Evolutionary conservation across 306 rosid genomes (phyloP).

Genomic region (Ziziphus jujuba): DNA sequence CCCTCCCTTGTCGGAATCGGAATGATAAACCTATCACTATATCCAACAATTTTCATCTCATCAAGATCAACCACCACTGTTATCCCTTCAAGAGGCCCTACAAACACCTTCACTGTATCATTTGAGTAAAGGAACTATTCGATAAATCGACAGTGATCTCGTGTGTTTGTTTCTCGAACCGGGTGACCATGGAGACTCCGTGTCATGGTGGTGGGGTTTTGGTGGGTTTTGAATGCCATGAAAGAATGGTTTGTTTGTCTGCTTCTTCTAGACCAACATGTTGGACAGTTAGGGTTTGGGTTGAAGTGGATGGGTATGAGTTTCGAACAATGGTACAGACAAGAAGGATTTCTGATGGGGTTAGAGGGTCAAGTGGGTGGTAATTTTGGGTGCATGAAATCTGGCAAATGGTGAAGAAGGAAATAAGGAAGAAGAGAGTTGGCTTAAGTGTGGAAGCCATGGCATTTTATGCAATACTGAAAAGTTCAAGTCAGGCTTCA

Average conservation of each 20-base stretch:
- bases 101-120: slow-evolving; percentile 25
- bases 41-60: slow-evolving; percentile 28
- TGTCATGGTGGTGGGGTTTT: slow-evolving; percentile 41
- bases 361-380: slow-evolving; percentile 57
- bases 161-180: slow-evolving; percentile 35
- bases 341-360: slow-evolving; percentile 30
- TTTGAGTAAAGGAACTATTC: slow-evolving; percentile 15
- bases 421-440: not conserved
- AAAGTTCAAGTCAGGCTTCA: too few species aligned
- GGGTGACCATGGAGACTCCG: slow-evolving; percentile 43
- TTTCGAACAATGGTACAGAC: slow-evolving; percentile 32
- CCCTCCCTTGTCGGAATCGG: slow-evolving; percentile 34
- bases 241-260: slow-evolving; percentile 33
- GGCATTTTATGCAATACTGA: not conserved
- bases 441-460: slow-evolving; percentile 1
- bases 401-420: not conserved
- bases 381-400: not conserved
- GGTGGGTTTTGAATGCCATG: slow-evolving; percentile 42
- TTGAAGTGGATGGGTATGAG: slow-evolving; percentile 5
- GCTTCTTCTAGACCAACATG: slow-evolving; percentile 61
- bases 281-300: slow-evolving; percentile 34
- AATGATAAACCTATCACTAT: slow-evolving; percentile 16
- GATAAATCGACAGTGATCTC: slow-evolving; percentile 19
- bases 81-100: slow-evolving; percentile 38
- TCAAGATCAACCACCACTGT: slow-evolving; percentile 32